Evolutionary conservation across 805 yeast genomes (phyloP).

Genomic region (Teunomyces atbi): DNA sequence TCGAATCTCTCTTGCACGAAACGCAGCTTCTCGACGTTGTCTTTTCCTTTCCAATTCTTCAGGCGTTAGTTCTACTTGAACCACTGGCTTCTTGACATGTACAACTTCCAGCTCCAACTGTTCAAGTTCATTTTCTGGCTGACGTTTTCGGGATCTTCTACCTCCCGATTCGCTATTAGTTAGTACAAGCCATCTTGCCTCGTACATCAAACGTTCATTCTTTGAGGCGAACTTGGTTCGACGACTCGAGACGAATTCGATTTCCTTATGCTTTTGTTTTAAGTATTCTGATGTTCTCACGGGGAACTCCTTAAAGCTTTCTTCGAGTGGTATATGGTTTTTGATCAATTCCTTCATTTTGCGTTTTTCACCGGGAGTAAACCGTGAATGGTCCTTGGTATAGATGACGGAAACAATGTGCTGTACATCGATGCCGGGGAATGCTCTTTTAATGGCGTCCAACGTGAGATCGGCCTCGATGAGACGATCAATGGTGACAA

Average conservation of each 20-base stretch:
- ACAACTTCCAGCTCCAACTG: not conserved
- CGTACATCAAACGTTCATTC: slow-evolving; percentile 35
- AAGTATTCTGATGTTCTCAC: slow-evolving; percentile 23
- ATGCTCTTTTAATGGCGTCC: not conserved
- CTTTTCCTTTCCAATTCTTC: not conserved
- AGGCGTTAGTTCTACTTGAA: not conserved
- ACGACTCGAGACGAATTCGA: slow-evolving; percentile 25
- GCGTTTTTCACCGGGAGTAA: slow-evolving; percentile 25
- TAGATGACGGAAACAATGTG: slow-evolving; percentile 7
- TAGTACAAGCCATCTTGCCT: slow-evolving; percentile 37
- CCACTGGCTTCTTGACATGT: not conserved
- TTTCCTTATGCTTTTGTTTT: slow-evolving; percentile 19
- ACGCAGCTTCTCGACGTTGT: not conserved
- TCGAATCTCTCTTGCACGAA: slow-evolving; percentile 3
- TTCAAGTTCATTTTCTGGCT: slow-evolving; percentile 1
- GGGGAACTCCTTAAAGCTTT: slow-evolving; percentile 19
- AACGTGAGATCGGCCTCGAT: slow-evolving; percentile 5
- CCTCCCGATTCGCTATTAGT: slow-evolving; percentile 13
- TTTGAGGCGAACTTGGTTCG: slow-evolving; percentile 25
- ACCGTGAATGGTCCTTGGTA: not conserved
- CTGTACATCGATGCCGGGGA: slow-evolving; percentile 2
- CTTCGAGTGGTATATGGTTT: slow-evolving; percentile 12
- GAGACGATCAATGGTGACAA: not conserved
- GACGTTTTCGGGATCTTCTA: not conserved
- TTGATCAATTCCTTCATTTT: slow-evolving; percentile 16